Conservation (phyloP, 352 stramenopile genomes). For the Globisporangium canariense region DNA sequence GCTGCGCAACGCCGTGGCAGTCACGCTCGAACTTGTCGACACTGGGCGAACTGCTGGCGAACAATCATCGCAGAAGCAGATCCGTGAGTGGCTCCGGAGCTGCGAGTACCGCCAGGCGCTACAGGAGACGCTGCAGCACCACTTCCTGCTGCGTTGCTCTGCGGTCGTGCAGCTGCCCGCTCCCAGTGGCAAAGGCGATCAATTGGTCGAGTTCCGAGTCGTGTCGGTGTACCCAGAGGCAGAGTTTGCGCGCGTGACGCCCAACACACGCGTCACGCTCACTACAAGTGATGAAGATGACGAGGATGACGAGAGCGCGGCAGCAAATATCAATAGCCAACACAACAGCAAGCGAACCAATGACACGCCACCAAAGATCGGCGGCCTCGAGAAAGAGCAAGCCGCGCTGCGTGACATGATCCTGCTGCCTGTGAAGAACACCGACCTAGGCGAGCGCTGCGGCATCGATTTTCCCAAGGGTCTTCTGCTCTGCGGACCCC, state of each 20-base stretch:
- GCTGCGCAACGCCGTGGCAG: slow-evolving; percentile 39
- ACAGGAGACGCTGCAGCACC: slow-evolving; percentile 51
- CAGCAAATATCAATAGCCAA: neutral
- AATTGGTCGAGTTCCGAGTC: slow-evolving; percentile 34
- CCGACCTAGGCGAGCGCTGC: slow-evolving; percentile 24
- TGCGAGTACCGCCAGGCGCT: slow-evolving; percentile 43
- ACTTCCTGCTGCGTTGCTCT: slow-evolving; percentile 35
- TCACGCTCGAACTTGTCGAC: slow-evolving; percentile 44
- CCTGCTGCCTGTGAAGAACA: slow-evolving; percentile 46
- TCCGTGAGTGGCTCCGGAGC: slow-evolving; percentile 19
- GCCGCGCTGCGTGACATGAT: slow-evolving; percentile 65
- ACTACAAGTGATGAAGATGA: slow-evolving; percentile 1
- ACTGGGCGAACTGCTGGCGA: neutral
- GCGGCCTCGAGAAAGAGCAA: slow-evolving; percentile 67
- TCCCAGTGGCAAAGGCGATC: slow-evolving; percentile 11
- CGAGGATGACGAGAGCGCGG: slow-evolving; percentile 3
- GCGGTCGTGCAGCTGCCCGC: slow-evolving; percentile 41
- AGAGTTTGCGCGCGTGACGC: slow-evolving; percentile 32
- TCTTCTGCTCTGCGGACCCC: slow-evolving; percentile 66
- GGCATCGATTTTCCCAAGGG: slow-evolving; percentile 69
- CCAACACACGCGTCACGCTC: slow-evolving; percentile 55
- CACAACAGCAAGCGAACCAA: neutral
- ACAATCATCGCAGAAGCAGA: neutral
- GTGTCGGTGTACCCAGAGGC: slow-evolving; percentile 43
- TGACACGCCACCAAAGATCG: slow-evolving; percentile 26